Base-by-base conservation (phyloP, 2,329 filamentous ascomycete genomes). In the Diaporthe australafricana region DNA sequence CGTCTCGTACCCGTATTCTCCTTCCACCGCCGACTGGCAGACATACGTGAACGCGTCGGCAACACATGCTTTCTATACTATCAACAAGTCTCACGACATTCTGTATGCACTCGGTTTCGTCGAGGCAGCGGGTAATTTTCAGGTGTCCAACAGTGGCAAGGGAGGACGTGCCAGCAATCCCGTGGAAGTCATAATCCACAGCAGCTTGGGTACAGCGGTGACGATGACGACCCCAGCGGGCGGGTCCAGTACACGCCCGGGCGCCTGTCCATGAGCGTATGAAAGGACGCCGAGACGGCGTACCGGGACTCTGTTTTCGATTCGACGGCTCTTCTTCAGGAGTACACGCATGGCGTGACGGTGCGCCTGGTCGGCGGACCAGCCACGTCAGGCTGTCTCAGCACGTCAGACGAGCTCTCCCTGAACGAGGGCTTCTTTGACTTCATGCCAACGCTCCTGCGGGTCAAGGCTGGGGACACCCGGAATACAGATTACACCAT, bases 11-110 rank as follows among this genome's bases (percentile, higher is more conserved):
- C 56, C 56, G 2, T 47, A 62, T 7, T 62, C 56, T 20, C 56
- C 56, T 3, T 38, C 40, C 4, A 47, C 40, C 16, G 17, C 25
- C 25, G 40, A 62, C 40, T 62, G 56, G 56, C 17, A 62, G 8
- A 45, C 25, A n/a, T 62, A 62, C n/a, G 56, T 32, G 7, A 62
- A 62, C 17, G 40, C 38, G 2, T 62, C 56, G 2, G 56, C 56
- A 3, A 62, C 40, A 7, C 38, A 62, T 4, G 40, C 56, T 6
- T 62, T 62, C 56, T 45, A 62, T 17, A 62, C 56, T 1, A n/a
- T 47, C 25, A 62, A 62, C 40, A 62, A 62, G 17, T 62, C 32
- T 5, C 40, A 47, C 2, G 56, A 60, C 40, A 47, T 62, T 25
- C 38, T 62, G 1, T 32, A 45, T 25, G 3, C 9, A 1, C 40